Percentiles rank a stretch among this genome's conserved stretches.
Evolutionary conservation across 441 rosid genomes (phyloP).

Genomic region (Mallotus japonicus): DNA sequence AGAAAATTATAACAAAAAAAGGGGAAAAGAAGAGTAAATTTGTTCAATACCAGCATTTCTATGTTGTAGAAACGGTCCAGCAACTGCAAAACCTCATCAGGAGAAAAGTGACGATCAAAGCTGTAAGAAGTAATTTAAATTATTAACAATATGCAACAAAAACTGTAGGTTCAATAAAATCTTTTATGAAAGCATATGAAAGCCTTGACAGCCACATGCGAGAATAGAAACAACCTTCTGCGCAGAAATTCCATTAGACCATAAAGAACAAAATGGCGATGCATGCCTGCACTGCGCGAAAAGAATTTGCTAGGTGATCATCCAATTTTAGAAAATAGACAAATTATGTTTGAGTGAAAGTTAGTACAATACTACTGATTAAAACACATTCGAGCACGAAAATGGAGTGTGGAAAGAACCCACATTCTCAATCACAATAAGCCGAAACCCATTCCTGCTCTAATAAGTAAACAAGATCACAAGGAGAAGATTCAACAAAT

Average conservation of each 20-base stretch:
- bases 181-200: not conserved
- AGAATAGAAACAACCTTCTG: slow-evolving; percentile 54
- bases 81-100: slow-evolving; percentile 87
- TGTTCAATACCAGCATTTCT: slow-evolving; percentile 74
- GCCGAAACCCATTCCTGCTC: no score
- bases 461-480: no score
- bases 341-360: not conserved
- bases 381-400: no score
- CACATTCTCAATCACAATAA: no score
- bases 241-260: slow-evolving; percentile 93
- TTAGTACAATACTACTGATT: no score
- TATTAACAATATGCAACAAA: slow-evolving; percentile 12
- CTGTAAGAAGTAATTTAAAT: slow-evolving; percentile 38
- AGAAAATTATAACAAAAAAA: not conserved
- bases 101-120: slow-evolving; percentile 77
- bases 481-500: not conserved
- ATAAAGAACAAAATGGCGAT: slow-evolving; percentile 86
- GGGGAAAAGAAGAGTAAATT: not conserved
- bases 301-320: slow-evolving; percentile 6
- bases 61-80: slow-evolving; percentile 89
- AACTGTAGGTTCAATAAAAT: not conserved
- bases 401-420: no score
- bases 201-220: not conserved
- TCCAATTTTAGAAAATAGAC: not conserved
- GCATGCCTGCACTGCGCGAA: slow-evolving; percentile 80